Percentiles rank a stretch among this genome's conserved stretches.
Conservation (phyloP, 176 grass and related monocot genomes). For the Otatea glauca region DNA sequence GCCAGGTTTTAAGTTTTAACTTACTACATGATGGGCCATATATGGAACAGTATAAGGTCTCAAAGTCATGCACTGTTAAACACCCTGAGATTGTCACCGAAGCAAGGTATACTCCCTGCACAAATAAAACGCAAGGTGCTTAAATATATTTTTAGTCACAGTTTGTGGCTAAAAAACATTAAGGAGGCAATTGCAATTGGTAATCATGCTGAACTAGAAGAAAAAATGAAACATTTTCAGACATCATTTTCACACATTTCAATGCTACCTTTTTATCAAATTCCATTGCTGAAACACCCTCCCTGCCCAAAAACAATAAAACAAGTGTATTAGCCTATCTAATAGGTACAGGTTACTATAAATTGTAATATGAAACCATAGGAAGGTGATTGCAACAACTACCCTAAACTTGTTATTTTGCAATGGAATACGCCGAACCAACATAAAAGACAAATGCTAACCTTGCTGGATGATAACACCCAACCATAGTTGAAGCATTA, state of each 20-base stretch:
- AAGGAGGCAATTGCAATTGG: neutral
- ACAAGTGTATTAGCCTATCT: conserved; percentile 26
- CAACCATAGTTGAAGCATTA: conserved; percentile 35
- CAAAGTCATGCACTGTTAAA: conserved; percentile 95
- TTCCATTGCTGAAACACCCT: conserved; percentile 74
- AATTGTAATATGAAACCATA: conserved; percentile 8
- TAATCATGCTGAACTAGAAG: conserved; percentile 24
- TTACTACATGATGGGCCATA: conserved; percentile 67
- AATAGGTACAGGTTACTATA: conserved; percentile 11
- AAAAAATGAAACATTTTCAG: conserved; percentile 31
- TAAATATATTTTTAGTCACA: conserved; percentile 17
- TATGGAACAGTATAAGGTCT: conserved; percentile 75
- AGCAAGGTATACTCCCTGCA: conserved; percentile 93
- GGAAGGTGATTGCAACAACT: conserved; percentile 2
- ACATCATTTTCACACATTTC: conserved; percentile 14
- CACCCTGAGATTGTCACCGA: conserved; percentile 88
- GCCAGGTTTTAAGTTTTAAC: conserved; percentile 37
- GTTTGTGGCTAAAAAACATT: conserved; percentile 9
- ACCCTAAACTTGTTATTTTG: conserved; percentile 5
- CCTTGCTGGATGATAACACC: conserved; percentile 46
- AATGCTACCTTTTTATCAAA: conserved; percentile 84
- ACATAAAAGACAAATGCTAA: conserved; percentile 37
- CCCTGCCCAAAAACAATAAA: conserved; percentile 60
- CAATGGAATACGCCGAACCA: neutral
- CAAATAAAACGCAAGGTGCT: conserved; percentile 35